phyloP scores from a whole-genome alignment of 2,329 filamentous ascomycete genomes.

The Fusarium secorum region DNA sequence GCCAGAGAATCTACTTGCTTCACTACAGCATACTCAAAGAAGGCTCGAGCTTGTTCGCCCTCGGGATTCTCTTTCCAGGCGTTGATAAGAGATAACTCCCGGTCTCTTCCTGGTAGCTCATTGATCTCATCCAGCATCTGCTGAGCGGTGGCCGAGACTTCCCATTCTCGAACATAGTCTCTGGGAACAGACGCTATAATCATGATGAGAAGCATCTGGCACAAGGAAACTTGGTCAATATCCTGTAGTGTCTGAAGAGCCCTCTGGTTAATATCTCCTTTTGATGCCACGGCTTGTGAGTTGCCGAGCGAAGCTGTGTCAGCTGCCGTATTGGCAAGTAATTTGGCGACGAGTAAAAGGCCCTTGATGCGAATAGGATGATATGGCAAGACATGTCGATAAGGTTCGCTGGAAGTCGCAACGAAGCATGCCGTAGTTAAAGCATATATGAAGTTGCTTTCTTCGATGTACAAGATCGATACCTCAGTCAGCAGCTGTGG shows the following conservation, averaged over 20 bases:
- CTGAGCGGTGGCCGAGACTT: conserved; percentile 53
- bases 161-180: conserved; percentile 57
- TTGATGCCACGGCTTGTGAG: conserved; percentile 38
- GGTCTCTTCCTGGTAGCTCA: conserved; percentile 54
- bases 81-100: conserved; percentile 54
- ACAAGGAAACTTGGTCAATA: conserved; percentile 62
- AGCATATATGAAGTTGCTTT: conserved; percentile 52
- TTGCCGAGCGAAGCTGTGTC: conserved; percentile 44
- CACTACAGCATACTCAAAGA: conserved; percentile 60
- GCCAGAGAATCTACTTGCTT: conserved; percentile 58
- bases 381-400: conserved; percentile 59
- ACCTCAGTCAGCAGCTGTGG: conserved; percentile 55
- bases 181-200: conserved; percentile 52
- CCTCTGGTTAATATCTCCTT: conserved; percentile 33
- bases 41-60: conserved; percentile 51
- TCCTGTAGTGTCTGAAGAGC: conserved; percentile 47
- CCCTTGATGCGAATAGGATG: conserved; percentile 59
- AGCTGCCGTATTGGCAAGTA: conserved; percentile 59
- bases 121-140: conserved; percentile 60
- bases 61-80: conserved; percentile 54
- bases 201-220: conserved; percentile 61
- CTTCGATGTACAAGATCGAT: conserved; percentile 54
- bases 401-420: conserved; percentile 58
- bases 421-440: conserved; percentile 59
- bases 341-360: conserved; percentile 59